These are phyloP conservation scores for Cicer chorassanicum DNA, from an alignment of 306 rosid genomes.

Conservation along the genomic window DNA sequence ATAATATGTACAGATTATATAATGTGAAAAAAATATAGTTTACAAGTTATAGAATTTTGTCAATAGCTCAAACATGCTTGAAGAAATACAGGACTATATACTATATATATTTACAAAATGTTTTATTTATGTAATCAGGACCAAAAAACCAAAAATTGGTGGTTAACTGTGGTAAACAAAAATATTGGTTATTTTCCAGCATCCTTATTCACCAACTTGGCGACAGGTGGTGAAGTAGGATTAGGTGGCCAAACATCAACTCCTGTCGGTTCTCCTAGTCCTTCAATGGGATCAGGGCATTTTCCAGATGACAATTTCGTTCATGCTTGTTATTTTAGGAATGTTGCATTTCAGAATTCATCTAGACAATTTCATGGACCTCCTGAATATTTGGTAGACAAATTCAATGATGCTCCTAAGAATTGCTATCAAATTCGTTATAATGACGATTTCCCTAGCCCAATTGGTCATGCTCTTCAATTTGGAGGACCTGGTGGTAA, in stretches of 20 bases:
- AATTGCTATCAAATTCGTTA: neutral
- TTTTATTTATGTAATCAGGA: neutral
- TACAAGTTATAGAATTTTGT: neutral
- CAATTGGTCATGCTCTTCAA: neutral
- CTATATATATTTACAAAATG: neutral
- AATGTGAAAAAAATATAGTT: neutral
- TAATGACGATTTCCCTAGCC: neutral
- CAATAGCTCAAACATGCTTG: neutral
- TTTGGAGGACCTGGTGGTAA: conserved; percentile 6
- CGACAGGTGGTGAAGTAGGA: neutral
- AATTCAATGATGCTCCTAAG: neutral
- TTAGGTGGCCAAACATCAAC: conserved; percentile 13
- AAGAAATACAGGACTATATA: neutral
- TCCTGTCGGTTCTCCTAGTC: neutral
- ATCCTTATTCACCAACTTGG: neutral
- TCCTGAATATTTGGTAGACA: rapidly evolving
- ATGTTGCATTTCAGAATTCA: neutral
- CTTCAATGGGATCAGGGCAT: conserved; percentile 28
- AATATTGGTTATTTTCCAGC: conserved; percentile 23
- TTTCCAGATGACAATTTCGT: neutral
- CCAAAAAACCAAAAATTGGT: neutral
- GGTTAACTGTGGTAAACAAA: rapidly evolving
- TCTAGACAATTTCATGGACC: neutral
- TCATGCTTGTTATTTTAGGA: conserved; percentile 5
- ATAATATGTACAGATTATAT: neutral